Evolutionary conservation across 2,329 filamentous ascomycete species (phyloP).

Genomic region (Verticillium isaacii): DNA sequence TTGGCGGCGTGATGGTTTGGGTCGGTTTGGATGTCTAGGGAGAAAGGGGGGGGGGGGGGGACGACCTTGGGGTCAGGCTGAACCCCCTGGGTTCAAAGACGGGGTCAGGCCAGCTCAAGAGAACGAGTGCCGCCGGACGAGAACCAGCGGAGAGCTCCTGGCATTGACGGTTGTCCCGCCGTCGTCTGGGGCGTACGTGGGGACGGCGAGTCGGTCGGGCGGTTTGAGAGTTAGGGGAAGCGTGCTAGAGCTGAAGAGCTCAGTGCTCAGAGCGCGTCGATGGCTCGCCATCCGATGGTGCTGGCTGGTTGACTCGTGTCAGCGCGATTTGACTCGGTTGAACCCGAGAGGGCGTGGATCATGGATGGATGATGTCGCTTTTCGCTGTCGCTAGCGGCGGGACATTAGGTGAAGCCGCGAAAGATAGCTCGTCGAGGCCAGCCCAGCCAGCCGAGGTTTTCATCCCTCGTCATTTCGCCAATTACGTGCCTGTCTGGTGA

Average conservation of each 20-base stretch:
- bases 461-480: not conserved
- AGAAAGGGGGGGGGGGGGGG: not conserved
- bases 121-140: not conserved
- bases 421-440: not conserved
- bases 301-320: not conserved
- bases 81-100: not conserved
- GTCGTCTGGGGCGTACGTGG: not conserved
- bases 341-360: not conserved
- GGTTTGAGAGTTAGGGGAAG: conserved; percentile 3
- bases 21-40: not conserved
- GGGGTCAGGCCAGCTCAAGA: not conserved
- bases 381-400: not conserved
- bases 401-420: not conserved
- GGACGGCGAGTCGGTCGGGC: not conserved
- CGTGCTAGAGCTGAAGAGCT: not conserved
- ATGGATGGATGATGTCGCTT: not conserved
- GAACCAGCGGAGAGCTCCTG: not conserved
- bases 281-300: not conserved
- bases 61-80: no score
- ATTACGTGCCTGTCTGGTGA: not conserved
- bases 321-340: not conserved
- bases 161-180: not conserved
- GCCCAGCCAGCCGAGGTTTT: not conserved
- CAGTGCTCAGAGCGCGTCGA: not conserved
- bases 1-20: not conserved